Evolutionary conservation across 1,139 yeast genomes (phyloP), one percentile per base, ranked within the genome.

Genomic region (Debaryomyces sp.): DNA sequence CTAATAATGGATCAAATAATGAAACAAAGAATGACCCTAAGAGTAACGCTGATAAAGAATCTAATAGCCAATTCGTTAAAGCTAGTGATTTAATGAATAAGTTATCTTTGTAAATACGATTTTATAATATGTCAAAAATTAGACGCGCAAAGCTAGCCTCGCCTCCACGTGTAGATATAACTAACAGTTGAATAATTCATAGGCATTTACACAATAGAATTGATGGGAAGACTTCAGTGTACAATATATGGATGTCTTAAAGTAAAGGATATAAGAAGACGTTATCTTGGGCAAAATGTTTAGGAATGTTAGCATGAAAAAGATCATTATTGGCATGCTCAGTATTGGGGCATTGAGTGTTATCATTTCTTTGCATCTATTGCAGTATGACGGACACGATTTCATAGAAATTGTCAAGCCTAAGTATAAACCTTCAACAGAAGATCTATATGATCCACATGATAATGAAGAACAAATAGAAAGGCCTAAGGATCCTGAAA

Each of bases 1-100:
- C 43, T 21, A 18, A 9, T 2, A 22, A 30, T 21, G 13, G 18
- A 21, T 21, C 47, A 22, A 9, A 27, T 18, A n/a, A 37, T 5
- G 43, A 29, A 5, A 13, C 43, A 13, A 29, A 40, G n/a, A n/a
- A n/a, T n/a, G n/a, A n/a, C n/a, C n/a, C n/a, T n/a, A n/a, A n/a
- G 21, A 29, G 26, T 43, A 41, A 15, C 23, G 33, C 44, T 29
- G 5, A 27, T 26, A 13, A 37, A 7, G 43, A 29, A 5, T 30
- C 43, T 22, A 29, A 40, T 30, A 21, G 26, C 17, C 43, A 41
- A 23, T 51, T 58, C 39, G 50, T 57, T 7, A 58, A 53, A 29
- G 60, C 61, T 17, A 58, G 59, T 42, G 57, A 58, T 29, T 49
- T 55, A 29, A 38, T 43, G 35, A 22, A 36, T 36, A 37, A 43